Evolutionary conservation across 2,329 filamentous ascomycete genomes (phyloP).

Genomic region (Phialocephala subalpina): DNA sequence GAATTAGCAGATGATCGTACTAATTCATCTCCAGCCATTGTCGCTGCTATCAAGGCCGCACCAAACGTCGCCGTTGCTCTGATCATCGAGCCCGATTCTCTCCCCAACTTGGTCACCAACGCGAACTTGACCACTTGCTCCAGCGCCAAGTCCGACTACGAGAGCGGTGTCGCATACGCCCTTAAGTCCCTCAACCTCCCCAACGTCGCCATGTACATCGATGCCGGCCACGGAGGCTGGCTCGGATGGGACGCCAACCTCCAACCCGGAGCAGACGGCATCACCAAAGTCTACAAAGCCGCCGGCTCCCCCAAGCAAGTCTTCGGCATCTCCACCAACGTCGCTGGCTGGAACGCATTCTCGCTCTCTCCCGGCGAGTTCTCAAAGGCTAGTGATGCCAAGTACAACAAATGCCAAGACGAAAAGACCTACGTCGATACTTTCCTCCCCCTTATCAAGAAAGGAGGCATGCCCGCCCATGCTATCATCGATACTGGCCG

Average conservation of each 20-base stretch:
- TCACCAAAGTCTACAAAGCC: constrained; percentile 56
- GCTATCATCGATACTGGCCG: constrained; percentile 63
- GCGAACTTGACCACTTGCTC: constrained; percentile 58
- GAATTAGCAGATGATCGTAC: constrained; percentile 46
- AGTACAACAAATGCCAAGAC: constrained; percentile 57
- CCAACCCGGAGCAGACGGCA: constrained; percentile 55
- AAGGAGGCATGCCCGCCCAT: constrained; percentile 43
- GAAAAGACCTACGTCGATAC: constrained; percentile 49
- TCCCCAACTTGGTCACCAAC: constrained; percentile 68
- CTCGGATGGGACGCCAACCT: constrained; percentile 65
- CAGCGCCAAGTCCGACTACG: constrained; percentile 56
- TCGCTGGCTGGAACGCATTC: constrained; percentile 63
- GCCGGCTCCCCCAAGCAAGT: constrained; percentile 58
- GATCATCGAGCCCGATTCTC: constrained; percentile 60
- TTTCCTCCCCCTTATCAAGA: constrained; percentile 47
- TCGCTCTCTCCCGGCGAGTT: constrained; percentile 39
- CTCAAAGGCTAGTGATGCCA: constrained; percentile 51
- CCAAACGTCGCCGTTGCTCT: constrained; percentile 39
- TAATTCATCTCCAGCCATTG: constrained; percentile 51
- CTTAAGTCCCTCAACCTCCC: constrained; percentile 59
- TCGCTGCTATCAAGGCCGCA: constrained; percentile 36
- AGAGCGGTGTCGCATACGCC: constrained; percentile 59
- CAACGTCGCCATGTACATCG: constrained; percentile 65
- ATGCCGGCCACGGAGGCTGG: constrained; percentile 66
- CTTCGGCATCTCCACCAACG: constrained; percentile 64